A percentile compares a stretch with the other conserved stretches of the same genome.
phyloP scores from a whole-genome alignment of 306 rosid genomes.

The Pyrus bretschneideri region DNA sequence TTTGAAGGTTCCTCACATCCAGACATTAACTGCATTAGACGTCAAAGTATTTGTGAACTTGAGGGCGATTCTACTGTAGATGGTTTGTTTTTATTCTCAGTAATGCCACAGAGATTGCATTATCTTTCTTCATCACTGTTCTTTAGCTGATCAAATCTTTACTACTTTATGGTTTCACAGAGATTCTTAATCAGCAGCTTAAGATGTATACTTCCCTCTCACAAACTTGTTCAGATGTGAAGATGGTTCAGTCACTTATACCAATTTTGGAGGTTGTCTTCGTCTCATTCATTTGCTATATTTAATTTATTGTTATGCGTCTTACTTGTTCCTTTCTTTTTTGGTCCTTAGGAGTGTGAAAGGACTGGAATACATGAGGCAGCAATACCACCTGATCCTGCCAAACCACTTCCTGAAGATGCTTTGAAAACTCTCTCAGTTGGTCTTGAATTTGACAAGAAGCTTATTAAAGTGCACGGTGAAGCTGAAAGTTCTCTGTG shows the following conservation, averaged over 20 bases:
- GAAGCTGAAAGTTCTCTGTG: conserved; percentile 31
- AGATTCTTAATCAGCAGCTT: conserved; percentile 59
- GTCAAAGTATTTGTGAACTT: conserved; percentile 78
- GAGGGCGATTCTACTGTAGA: conserved; percentile 79
- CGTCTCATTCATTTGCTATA: conserved; percentile 13
- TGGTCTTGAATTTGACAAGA: conserved; percentile 47
- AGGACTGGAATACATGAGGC: conserved; percentile 47
- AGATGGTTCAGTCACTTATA: conserved; percentile 90
- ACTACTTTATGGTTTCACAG: conserved; percentile 41
- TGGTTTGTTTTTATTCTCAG: conserved; percentile 47
- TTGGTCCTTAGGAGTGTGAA: conserved; percentile 44
- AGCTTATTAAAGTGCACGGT: conserved; percentile 35
- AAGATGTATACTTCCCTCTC: conserved; percentile 80
- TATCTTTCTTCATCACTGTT: background rate
- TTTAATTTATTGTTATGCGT: background rate
- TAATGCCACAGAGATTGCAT: background rate
- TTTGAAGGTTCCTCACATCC: conserved; percentile 30
- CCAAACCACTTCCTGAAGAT: conserved; percentile 68
- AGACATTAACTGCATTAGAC: conserved; percentile 35
- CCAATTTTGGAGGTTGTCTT: conserved; percentile 86
- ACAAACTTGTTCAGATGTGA: conserved; percentile 61
- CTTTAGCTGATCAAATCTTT: background rate
- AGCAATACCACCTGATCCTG: conserved; percentile 44
- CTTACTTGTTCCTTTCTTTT: background rate
- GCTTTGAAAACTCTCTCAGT: conserved; percentile 52